Percentiles rank a stretch among this genome's conserved stretches.
phyloP scores from a whole-genome alignment of 2,329 filamentous ascomycete species.

The Cryphonectria carpinicola region DNA sequence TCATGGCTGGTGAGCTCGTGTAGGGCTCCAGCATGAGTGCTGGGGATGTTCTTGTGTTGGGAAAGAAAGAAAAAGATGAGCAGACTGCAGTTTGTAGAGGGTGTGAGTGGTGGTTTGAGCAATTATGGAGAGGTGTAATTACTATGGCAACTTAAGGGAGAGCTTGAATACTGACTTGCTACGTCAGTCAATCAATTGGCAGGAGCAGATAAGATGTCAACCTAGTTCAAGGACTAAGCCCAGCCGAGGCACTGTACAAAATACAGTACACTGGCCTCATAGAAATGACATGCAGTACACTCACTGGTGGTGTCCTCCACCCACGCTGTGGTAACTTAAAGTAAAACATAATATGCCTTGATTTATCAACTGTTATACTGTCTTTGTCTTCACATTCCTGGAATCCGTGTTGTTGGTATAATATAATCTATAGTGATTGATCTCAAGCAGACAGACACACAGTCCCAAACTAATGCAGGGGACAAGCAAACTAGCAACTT shows the following conservation, averaged over 20 bases:
- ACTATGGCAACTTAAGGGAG: background rate
- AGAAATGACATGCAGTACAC: background rate
- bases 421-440: background rate
- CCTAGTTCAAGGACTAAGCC: background rate
- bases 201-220: background rate
- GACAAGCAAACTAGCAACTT: no score
- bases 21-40: background rate
- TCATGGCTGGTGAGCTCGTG: constrained; percentile 19
- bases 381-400: background rate
- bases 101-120: background rate
- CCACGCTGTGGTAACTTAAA: background rate
- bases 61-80: background rate
- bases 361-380: background rate
- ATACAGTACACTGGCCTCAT: background rate
- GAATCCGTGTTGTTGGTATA: background rate
- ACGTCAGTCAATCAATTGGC: background rate
- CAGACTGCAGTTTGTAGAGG: background rate
- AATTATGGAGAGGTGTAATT: background rate
- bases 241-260: background rate
- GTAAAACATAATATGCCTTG: background rate
- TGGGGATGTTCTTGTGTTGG: background rate
- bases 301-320: background rate
- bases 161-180: background rate
- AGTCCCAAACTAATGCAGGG: background rate
- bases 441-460: background rate